Percentiles rank a stretch among this genome's conserved stretches.
phyloP scores from a whole-genome alignment of 2,329 filamentous ascomycete genomes.

The Aspergillus sp. region DNA sequence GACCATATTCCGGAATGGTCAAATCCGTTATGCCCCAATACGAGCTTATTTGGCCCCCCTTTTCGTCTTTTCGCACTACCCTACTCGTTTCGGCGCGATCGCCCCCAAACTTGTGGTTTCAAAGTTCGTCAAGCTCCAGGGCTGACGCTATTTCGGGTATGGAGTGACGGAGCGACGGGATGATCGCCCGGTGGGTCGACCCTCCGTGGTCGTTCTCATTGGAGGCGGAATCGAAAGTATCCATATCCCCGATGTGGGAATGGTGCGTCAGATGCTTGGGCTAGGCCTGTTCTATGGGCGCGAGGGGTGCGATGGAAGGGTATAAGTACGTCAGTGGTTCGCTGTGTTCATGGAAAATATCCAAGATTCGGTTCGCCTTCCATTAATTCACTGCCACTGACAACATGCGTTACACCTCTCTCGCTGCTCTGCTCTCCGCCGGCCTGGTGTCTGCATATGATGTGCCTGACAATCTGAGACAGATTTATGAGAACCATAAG shows the following conservation, averaged over 20 bases:
- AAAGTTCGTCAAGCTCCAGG: too few species aligned
- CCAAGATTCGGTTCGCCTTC: too few species aligned
- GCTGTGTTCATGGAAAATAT: too few species aligned
- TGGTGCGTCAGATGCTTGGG: neutral
- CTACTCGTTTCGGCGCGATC: too few species aligned
- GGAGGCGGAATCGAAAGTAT: neutral
- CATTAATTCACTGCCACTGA: neutral
- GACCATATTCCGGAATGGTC: too few species aligned
- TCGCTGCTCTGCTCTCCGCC: neutral
- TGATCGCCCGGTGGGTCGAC: neutral
- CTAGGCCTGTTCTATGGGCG: neutral
- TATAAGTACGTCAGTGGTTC: neutral
- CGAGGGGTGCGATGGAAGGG: neutral
- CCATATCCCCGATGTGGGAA: neutral
- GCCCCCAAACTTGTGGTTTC: too few species aligned
- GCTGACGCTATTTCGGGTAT: too few species aligned
- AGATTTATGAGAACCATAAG: slow-evolving; percentile 22
- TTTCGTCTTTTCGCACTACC: too few species aligned
- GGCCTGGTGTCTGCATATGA: slow-evolving; percentile 9
- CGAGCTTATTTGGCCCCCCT: too few species aligned
- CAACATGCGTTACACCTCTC: neutral
- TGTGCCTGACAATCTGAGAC: slow-evolving; percentile 18
- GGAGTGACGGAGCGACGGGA: neutral
- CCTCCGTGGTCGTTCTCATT: neutral
- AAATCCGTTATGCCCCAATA: too few species aligned